A percentile compares a stretch with the other conserved stretches of the same genome.
These are phyloP conservation scores for Colletotrichum navitas DNA, from an alignment of 2,329 filamentous ascomycete genomes.

Conservation along the genomic window DNA sequence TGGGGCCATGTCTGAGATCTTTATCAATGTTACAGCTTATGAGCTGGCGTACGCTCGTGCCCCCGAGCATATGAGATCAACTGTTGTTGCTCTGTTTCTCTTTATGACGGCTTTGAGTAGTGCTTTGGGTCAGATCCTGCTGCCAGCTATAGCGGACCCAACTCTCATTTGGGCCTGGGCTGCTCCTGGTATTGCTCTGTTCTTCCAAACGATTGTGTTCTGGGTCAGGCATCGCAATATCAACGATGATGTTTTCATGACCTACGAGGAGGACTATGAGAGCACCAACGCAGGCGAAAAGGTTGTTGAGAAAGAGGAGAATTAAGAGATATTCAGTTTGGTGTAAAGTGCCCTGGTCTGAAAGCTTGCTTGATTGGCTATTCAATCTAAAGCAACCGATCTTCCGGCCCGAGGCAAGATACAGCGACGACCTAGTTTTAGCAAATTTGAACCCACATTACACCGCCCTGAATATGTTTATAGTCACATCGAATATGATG, in stretches of 20 bases:
- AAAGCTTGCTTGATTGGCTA: slow-evolving; percentile 1
- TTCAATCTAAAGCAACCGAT: neutral
- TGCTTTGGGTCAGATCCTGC: slow-evolving; percentile 60
- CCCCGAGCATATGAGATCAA: slow-evolving; percentile 72
- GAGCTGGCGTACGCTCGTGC: slow-evolving; percentile 79
- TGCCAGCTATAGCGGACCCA: slow-evolving; percentile 58
- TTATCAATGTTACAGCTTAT: slow-evolving; percentile 72
- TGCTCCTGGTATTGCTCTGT: slow-evolving; percentile 45
- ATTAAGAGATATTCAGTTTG: neutral
- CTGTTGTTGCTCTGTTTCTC: slow-evolving; percentile 68
- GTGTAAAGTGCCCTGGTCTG: neutral
- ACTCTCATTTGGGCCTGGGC: slow-evolving; percentile 46
- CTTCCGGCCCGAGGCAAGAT: neutral
- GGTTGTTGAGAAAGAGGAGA: slow-evolving; percentile 20
- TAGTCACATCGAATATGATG: neutral
- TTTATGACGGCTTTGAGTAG: slow-evolving; percentile 70
- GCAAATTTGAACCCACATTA: neutral
- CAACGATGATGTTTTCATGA: slow-evolving; percentile 43
- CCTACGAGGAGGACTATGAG: slow-evolving; percentile 30
- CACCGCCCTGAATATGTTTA: neutral
- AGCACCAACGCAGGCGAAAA: slow-evolving; percentile 12
- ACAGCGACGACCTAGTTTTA: too few species aligned
- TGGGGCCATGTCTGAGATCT: slow-evolving; percentile 67
- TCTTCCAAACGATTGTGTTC: slow-evolving; percentile 45
- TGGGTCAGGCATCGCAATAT: slow-evolving; percentile 46